Conservation (phyloP, 306 rosid genomes). For the Prinsepia uniflora region DNA sequence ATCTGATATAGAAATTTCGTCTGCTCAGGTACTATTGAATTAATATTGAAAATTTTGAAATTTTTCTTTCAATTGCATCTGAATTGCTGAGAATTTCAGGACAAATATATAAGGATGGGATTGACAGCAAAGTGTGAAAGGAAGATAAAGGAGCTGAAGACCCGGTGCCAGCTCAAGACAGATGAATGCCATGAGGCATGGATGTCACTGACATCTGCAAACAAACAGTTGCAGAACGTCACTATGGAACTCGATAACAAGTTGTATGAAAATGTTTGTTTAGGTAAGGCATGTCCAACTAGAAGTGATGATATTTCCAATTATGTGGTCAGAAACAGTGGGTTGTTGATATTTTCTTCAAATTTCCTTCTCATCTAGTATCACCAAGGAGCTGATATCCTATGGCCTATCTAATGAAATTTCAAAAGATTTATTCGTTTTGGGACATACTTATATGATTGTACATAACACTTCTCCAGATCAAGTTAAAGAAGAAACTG, state of each 20-base stretch:
- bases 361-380: not conserved
- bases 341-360: not conserved
- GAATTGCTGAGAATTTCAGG: slow-evolving; percentile 4
- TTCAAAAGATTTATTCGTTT: not conserved
- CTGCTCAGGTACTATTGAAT: slow-evolving; percentile 21
- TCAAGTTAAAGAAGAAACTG: slow-evolving; percentile 16
- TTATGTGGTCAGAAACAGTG: slow-evolving; percentile 2
- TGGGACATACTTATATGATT: not conserved
- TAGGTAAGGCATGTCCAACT: slow-evolving; percentile 23
- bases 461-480: slow-evolving; percentile 10
- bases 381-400: not conserved
- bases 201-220: slow-evolving; percentile 31
- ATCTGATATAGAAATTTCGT: slow-evolving; percentile 22
- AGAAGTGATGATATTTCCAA: not conserved
- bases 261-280: slow-evolving; percentile 15
- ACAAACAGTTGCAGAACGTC: slow-evolving; percentile 23
- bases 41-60: not conserved
- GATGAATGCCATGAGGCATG: slow-evolving; percentile 35
- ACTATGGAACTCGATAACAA: slow-evolving; percentile 31
- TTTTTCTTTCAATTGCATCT: not conserved
- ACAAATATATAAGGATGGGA: slow-evolving; percentile 23
- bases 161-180: slow-evolving; percentile 23
- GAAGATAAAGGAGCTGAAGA: slow-evolving; percentile 29
- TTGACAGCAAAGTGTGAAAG: slow-evolving; percentile 25
- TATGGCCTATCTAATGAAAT: not conserved